A percentile compares a stretch with the other conserved stretches of the same genome.
phyloP scores from a whole-genome alignment of 1,284 basidiomycete genomes.

The Volvariella surrecta region DNA sequence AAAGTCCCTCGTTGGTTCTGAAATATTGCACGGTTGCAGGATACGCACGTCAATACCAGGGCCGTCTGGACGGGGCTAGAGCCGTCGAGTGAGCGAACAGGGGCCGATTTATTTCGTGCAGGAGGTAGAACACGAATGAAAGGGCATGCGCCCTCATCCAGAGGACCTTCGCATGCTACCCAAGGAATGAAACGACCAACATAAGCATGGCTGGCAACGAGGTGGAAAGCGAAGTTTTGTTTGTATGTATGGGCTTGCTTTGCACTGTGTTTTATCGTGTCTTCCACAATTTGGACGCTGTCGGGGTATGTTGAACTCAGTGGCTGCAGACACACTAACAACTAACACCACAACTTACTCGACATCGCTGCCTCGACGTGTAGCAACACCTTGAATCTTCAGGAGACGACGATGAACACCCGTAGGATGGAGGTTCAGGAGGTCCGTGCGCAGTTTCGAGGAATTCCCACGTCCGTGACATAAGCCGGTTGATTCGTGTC shows the following conservation, averaged over 20 bases:
- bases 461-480: slow-evolving; percentile 38
- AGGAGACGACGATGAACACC: not conserved
- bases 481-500: slow-evolving; percentile 32
- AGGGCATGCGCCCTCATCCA: not conserved
- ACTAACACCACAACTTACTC: slow-evolving; percentile 18
- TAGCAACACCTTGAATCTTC: slow-evolving; percentile 7
- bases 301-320: slow-evolving; percentile 50
- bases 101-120: no score
- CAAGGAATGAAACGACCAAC: not conserved
- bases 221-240: slow-evolving; percentile 31
- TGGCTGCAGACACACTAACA: slow-evolving; percentile 34
- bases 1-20: no score
- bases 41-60: no score
- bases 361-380: slow-evolving; percentile 19
- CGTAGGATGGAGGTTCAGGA: slow-evolving; percentile 5
- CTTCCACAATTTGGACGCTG: slow-evolving; percentile 62
- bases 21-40: no score
- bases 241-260: slow-evolving; percentile 52
- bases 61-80: no score
- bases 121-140: no score
- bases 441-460: slow-evolving; percentile 33
- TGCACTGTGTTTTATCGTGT: slow-evolving; percentile 66
- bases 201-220: slow-evolving; percentile 1
- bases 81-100: no score
- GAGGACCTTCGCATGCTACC: not conserved